Evolutionary conservation across 2,329 filamentous ascomycete genomes (phyloP), one percentile per base, ranked within the genome.

Genomic region (Penicillium sp.): DNA sequence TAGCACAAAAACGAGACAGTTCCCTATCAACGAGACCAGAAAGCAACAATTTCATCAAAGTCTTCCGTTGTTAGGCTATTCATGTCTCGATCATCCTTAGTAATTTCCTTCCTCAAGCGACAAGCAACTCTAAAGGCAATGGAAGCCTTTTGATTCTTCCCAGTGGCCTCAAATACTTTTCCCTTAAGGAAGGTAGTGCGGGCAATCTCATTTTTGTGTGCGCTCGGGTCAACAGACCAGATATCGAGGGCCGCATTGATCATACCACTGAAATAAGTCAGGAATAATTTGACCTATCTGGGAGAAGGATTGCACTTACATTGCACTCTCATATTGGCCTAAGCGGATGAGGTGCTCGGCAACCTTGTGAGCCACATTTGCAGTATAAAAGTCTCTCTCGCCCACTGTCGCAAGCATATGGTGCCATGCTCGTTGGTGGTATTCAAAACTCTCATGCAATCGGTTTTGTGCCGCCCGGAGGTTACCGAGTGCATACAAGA

Each of bases 381-480:
- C 56, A 40, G 59, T 64, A 25, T 56, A 56, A 39, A 59, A 58
- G 39, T 62, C 55, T 43, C 58, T 53, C 9, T 61, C 51, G 2
- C 57, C 60, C n/a, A 62, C 47, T 9, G 56, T 62, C 6, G 34
- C 48, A 26, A 45, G 50, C 50, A 57, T 58, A 18, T 61, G 56
- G 7, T 47, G 46, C 46, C 48, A 54, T 11, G 57, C 52, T 48
- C 52, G 49, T 12, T 56, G 45, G 29, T 61, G 54, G 45, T 54
- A 59, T 34, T 47, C 37, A 25, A 53, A 59, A 47, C 57, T 59
- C 37, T 60, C 57, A 7, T 37, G 29, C 45, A 24, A 47, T 24
- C 18, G 39, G 26, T 13, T n/a, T 18, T 47, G 28, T 18, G 8
- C 38, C 11, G 45, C 34, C 9, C 27, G 33, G 8, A 47, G 45